A percentile compares a stretch with the other conserved stretches of the same genome.
Conservation (phyloP, 2,329 filamentous ascomycete genomes). For the Kalmusia sp. region DNA sequence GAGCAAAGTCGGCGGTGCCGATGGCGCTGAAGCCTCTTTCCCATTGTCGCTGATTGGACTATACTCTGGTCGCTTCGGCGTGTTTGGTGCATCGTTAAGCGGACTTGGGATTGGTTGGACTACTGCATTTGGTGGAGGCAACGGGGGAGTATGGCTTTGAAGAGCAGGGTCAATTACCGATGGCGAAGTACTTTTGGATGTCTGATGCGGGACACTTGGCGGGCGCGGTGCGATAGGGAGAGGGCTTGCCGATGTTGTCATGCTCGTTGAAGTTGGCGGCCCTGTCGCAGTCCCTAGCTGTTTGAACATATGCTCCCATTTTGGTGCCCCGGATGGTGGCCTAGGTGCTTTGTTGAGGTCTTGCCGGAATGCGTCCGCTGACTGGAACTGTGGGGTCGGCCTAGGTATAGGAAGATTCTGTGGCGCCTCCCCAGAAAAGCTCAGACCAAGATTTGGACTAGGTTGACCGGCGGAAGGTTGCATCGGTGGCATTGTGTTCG, state of each 20-base stretch:
- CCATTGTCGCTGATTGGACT: constrained; percentile 42
- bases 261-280: background rate
- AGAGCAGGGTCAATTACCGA: constrained; percentile 12
- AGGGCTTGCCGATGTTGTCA: constrained; percentile 4
- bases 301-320: constrained; percentile 45
- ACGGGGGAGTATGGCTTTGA: constrained; percentile 23
- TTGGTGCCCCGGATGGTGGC: constrained; percentile 28
- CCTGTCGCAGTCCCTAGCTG: constrained; percentile 34
- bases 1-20: constrained; percentile 10
- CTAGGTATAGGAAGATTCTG: constrained; percentile 25
- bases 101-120: constrained; percentile 40
- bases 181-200: constrained; percentile 13
- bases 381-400: constrained; percentile 51
- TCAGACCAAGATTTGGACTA: constrained; percentile 14
- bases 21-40: constrained; percentile 18
- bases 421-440: constrained; percentile 17
- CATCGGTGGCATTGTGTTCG: constrained; percentile 22
- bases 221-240: constrained; percentile 23
- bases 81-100: constrained; percentile 23
- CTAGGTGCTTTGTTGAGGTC: constrained; percentile 42
- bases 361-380: constrained; percentile 52
- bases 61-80: constrained; percentile 27
- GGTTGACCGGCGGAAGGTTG: constrained; percentile 18
- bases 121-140: constrained; percentile 23
- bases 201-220: constrained; percentile 19